Percentiles rank a stretch among this genome's conserved stretches.
phyloP scores from a whole-genome alignment of 768 basidiomycete species.

The Leccinum longicurvipes region DNA sequence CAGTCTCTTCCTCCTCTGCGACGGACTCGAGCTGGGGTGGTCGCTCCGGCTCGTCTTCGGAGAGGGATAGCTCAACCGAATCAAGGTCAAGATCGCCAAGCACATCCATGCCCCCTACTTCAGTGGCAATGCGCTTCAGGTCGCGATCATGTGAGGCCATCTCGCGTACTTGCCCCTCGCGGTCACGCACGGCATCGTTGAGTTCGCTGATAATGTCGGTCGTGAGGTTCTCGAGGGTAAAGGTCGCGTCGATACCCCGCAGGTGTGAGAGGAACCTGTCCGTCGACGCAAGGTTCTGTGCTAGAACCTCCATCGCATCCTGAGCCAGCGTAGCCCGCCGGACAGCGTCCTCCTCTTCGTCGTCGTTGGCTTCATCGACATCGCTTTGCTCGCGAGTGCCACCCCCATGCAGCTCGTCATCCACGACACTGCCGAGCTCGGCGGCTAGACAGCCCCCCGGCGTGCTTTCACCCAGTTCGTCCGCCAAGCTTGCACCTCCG shows the following conservation, averaged over 20 bases:
- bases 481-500: conserved; percentile 39
- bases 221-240: conserved; percentile 62
- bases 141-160: conserved; percentile 76
- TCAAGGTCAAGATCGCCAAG: conserved; percentile 73
- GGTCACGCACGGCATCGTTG: conserved; percentile 70
- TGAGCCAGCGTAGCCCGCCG: conserved; percentile 27
- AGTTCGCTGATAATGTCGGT: conserved; percentile 74
- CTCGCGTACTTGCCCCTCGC: conserved; percentile 79
- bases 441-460: conserved; percentile 20
- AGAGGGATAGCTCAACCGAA: conserved; percentile 45
- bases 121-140: conserved; percentile 70
- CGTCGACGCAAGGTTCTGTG: conserved; percentile 71
- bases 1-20: conserved; percentile 38
- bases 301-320: conserved; percentile 72
- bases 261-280: conserved; percentile 74
- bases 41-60: conserved; percentile 30
- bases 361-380: conserved; percentile 17
- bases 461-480: conserved; percentile 34
- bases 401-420: conserved; percentile 16
- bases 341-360: conserved; percentile 27
- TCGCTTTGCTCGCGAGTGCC: conserved; percentile 12
- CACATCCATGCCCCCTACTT: conserved; percentile 73
- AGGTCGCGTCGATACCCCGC: conserved; percentile 57
- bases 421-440: conserved; percentile 21
- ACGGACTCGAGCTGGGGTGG: conserved; percentile 32